Conservation (phyloP, 208 protist species). For the Crithidia fasciculata region DNA sequence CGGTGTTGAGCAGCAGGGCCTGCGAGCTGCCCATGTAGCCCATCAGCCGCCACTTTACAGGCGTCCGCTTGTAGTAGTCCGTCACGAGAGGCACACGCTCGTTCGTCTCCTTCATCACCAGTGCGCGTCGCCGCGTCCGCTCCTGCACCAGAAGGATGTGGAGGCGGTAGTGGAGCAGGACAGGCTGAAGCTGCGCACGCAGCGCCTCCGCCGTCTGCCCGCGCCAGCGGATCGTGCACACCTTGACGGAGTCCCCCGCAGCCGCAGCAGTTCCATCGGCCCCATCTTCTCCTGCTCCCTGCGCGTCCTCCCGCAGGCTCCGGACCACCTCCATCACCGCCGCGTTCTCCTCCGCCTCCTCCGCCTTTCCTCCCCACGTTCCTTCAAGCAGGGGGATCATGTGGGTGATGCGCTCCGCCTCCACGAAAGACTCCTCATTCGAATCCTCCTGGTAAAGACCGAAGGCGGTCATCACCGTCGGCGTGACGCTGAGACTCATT, state of each 20-base stretch:
- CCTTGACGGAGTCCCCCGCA: constrained; percentile 16
- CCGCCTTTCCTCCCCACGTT: not conserved
- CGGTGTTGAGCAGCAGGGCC: not conserved
- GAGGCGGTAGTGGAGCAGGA: constrained; percentile 53
- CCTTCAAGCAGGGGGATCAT: constrained; percentile 43
- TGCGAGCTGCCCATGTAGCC: constrained; percentile 3
- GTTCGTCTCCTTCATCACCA: constrained; percentile 53
- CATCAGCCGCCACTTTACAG: constrained; percentile 17
- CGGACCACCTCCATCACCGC: constrained; percentile 18
- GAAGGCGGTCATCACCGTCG: constrained; percentile 27
- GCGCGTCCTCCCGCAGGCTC: constrained; percentile 18
- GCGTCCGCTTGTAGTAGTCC: constrained; percentile 20
- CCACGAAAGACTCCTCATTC: not conserved
- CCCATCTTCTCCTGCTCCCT: no score
- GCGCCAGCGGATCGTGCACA: constrained; percentile 47
- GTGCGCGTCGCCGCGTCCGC: constrained; percentile 39
- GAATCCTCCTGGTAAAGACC: constrained; percentile 27
- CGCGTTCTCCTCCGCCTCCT: constrained; percentile 13
- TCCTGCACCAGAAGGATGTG: constrained; percentile 63
- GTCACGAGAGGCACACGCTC: constrained; percentile 27
- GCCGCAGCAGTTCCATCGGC: not conserved
- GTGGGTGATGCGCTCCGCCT: constrained; percentile 34
- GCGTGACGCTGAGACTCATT: constrained; percentile 15
- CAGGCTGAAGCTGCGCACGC: constrained; percentile 36
- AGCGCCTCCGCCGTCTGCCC: constrained; percentile 39